A percentile compares a stretch with the other conserved stretches of the same genome.
Evolutionary conservation across 2,329 filamentous ascomycete species (phyloP).

Genomic region (Stagonosporopsis vannaccii): DNA sequence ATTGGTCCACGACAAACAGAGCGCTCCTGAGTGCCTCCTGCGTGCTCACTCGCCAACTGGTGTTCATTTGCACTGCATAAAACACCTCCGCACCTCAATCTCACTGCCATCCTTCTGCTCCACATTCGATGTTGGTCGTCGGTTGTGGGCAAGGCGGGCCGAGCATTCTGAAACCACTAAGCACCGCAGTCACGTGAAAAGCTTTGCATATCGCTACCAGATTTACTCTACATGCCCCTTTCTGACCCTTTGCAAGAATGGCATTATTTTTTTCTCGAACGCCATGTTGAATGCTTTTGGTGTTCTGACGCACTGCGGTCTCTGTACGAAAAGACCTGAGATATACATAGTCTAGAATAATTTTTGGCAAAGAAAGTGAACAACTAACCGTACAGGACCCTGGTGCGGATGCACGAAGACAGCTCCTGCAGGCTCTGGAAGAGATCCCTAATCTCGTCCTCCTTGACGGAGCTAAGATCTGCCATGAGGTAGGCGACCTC

Average conservation of each 20-base stretch:
- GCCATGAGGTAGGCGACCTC: slow-evolving; percentile 98
- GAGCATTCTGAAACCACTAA: slow-evolving; percentile 12
- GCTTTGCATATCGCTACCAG: slow-evolving; percentile 5
- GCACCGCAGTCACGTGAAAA: background rate
- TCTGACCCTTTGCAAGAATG: background rate
- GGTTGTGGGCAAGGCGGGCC: slow-evolving; percentile 6
- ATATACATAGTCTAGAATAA: slow-evolving; percentile 49
- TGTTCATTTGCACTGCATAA: slow-evolving; percentile 7
- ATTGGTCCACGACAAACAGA: background rate
- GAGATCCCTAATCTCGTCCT: slow-evolving; percentile 82
- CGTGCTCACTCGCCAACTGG: slow-evolving; percentile 6
- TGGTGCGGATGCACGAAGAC: slow-evolving; percentile 63
- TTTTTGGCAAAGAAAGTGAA: background rate
- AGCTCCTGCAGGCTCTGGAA: slow-evolving; percentile 83
- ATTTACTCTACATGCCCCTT: background rate
- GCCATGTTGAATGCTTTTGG: slow-evolving; percentile 50
- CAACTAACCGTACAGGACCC: slow-evolving; percentile 52
- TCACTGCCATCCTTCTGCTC: slow-evolving; percentile 11
- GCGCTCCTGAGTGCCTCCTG: background rate
- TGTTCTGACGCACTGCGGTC: slow-evolving; percentile 3
- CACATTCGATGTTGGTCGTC: slow-evolving; percentile 6
- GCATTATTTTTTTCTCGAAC: slow-evolving; percentile 23
- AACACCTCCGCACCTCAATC: slow-evolving; percentile 1
- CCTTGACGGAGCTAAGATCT: slow-evolving; percentile 87
- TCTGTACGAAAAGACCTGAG: slow-evolving; percentile 6